Evolutionary conservation across 2,329 filamentous ascomycete genomes (phyloP).

Genomic region (Penicillium psychrosexuale): DNA sequence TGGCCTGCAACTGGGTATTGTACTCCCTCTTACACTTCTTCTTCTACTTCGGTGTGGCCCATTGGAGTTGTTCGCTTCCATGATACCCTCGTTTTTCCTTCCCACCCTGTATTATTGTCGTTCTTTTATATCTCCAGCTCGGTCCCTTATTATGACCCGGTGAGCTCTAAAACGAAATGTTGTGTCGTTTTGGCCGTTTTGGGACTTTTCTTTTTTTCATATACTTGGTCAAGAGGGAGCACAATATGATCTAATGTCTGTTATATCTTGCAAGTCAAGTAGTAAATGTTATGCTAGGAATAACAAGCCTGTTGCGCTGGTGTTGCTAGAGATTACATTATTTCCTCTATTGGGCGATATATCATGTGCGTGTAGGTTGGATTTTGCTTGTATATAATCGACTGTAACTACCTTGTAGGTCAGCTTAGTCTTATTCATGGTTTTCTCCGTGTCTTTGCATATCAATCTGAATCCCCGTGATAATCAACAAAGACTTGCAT

Average conservation of each 20-base stretch:
- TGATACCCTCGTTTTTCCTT: constrained; percentile 8
- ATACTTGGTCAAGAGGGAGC: background rate
- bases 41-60: background rate
- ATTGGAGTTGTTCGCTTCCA: constrained; percentile 9
- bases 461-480: background rate
- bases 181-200: background rate
- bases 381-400: too few species aligned
- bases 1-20: background rate
- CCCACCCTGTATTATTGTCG: constrained; percentile 3
- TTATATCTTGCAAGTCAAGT: background rate
- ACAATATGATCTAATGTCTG: background rate
- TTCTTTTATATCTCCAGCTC: background rate
- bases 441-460: too few species aligned
- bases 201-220: background rate
- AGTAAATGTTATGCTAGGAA: background rate
- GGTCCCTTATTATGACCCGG: background rate
- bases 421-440: too few species aligned
- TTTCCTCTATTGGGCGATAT: too few species aligned
- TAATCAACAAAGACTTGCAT: background rate
- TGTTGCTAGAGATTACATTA: background rate
- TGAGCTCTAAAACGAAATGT: background rate
- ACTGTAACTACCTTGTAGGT: background rate
- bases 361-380: too few species aligned
- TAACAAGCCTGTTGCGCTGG: too few species aligned
- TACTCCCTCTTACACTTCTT: background rate